Percentiles rank a stretch among this genome's conserved stretches.
These are phyloP conservation scores for Chaetomiaceae sp. DNA, from an alignment of 2,329 filamentous ascomycete genomes.

Conservation along the genomic window DNA sequence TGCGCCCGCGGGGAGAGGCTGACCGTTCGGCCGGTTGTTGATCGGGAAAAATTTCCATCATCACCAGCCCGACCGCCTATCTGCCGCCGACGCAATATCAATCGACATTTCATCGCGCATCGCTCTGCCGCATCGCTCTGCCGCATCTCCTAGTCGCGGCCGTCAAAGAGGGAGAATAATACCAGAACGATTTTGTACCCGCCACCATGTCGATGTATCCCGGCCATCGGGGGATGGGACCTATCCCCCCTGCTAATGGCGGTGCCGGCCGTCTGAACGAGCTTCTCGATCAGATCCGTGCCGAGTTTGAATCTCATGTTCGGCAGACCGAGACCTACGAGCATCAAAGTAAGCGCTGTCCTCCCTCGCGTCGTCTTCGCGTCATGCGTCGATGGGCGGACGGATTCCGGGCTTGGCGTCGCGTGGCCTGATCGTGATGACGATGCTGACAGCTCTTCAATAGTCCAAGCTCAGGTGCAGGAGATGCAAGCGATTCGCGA, in stretches of 20 bases:
- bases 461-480: conserved; percentile 79
- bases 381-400: background rate
- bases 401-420: conserved; percentile 1
- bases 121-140: no score
- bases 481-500: conserved; percentile 93
- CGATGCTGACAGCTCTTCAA: conserved; percentile 15
- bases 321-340: conserved; percentile 83
- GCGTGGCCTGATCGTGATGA: background rate
- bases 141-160: background rate
- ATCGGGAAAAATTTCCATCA: conserved; percentile 16
- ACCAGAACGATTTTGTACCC: background rate
- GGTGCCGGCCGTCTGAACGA: conserved; percentile 70
- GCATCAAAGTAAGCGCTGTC: conserved; percentile 72
- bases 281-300: conserved; percentile 83
- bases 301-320: conserved; percentile 83
- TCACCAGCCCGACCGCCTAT: background rate
- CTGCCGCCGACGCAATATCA: background rate
- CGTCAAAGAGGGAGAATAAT: background rate
- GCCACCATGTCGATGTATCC: conserved; percentile 74
- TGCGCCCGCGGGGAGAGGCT: conserved; percentile 16
- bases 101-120: conserved; percentile 6
- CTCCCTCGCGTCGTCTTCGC: background rate
- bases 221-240: conserved; percentile 76
- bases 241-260: conserved; percentile 53
- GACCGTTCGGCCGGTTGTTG: conserved; percentile 9